Base-by-base conservation (phyloP, 305 asterid species). In the Fraxinus latifolia region DNA sequence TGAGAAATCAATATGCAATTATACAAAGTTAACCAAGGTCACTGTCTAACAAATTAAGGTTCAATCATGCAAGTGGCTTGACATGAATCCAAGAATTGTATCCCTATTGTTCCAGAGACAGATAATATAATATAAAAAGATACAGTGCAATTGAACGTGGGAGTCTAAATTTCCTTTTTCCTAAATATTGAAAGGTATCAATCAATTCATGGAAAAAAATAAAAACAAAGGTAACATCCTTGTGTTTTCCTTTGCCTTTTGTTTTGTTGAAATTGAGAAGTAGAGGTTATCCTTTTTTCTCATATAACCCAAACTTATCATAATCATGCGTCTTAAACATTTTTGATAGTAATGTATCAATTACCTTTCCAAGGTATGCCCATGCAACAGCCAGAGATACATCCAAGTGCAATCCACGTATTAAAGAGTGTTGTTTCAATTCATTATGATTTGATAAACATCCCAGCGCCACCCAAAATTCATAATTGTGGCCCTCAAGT, bases 291-390 rank as follows among this genome's bases (percentile, higher is more conserved):
- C 68, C 8, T 29, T 29, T 72, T 78, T 4, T 74, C 65, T 74
- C 77, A 71, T 77, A 15, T 77, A 15, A 79, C 39, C 53, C 32
- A 82, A 42, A 75, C 77, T 77, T 37, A 42, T 75, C 84, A 86
- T 53, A 71, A 55, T 78, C 74, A 42, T 82, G 72, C 37, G 77
- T 60, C 77, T 47, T 17, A 76, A 60, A 65, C 37, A 33, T 76
- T 76, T 74, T 74, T 1, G 3, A 73, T 7, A 79, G 55, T 77
- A 73, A 84, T 42, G 33, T 72, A 75, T 77, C 53, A 77, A 79
- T 84, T 91, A 94, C 98, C 98, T 91, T 96, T 83, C 98, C 99
- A 73, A 94, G 93, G 82, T 87, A 90, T 17, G 98, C 98, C 99
- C 99, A 96, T 31, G 99, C 97, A 84, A 89, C 97, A 82, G 99